phyloP scores from a whole-genome alignment of 202 grass and related monocot genomes.

The Alloteropsis angusta region DNA sequence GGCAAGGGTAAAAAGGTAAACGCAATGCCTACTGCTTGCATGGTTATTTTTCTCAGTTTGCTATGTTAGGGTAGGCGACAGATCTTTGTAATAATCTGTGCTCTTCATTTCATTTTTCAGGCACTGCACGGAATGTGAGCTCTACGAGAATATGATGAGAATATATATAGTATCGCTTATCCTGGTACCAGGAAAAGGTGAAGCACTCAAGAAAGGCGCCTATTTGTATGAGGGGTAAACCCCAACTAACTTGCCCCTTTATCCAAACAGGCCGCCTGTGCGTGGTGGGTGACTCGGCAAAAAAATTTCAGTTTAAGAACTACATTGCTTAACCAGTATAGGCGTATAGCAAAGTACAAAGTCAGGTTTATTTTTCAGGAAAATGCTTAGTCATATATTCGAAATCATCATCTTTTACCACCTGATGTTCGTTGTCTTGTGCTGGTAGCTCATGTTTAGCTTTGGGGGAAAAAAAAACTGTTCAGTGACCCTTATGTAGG shows the following conservation, averaged over 20 bases:
- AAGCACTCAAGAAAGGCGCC: background rate
- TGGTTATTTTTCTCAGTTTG: background rate
- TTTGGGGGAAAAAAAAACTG: background rate
- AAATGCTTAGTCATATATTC: background rate
- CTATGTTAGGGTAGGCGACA: background rate
- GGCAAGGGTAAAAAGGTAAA: constrained; percentile 33
- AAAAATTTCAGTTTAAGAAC: constrained; percentile 15
- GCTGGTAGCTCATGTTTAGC: background rate
- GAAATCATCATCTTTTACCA: background rate
- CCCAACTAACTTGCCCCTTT: background rate
- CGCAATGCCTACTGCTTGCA: background rate
- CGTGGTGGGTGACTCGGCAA: background rate
- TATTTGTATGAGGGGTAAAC: background rate
- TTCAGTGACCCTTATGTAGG: background rate
- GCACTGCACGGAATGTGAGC: background rate
- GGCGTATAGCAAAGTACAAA: background rate
- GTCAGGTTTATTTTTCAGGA: background rate
- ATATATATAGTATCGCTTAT: background rate
- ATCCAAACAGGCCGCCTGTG: background rate
- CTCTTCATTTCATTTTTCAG: constrained; percentile 26
- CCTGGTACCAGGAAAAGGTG: background rate
- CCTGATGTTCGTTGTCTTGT: background rate
- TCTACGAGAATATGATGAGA: background rate
- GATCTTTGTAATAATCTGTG: background rate
- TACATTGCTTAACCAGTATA: constrained; percentile 8